Percentiles rank a stretch among this genome's conserved stretches.
phyloP scores from a whole-genome alignment of 2,329 filamentous ascomycete genomes.

The Aureobasidium lini region DNA sequence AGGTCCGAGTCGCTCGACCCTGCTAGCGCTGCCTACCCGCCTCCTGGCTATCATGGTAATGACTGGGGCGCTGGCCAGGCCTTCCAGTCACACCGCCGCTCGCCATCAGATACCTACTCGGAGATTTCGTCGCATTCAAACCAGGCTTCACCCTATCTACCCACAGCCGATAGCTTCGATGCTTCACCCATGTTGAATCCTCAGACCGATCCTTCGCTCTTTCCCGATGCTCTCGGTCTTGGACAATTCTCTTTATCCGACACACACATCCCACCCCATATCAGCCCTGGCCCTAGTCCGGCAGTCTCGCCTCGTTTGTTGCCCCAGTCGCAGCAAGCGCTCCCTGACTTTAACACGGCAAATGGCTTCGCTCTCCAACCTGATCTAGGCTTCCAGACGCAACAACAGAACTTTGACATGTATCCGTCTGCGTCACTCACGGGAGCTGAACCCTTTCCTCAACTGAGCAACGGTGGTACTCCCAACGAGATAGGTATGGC shows the following conservation, averaged over 20 bases:
- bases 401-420: constrained; percentile 33
- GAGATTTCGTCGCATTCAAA: constrained; percentile 72
- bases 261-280: constrained; percentile 40
- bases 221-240: constrained; percentile 70
- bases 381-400: constrained; percentile 37
- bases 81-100: constrained; percentile 76
- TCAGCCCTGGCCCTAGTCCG: constrained; percentile 62
- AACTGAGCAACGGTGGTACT: constrained; percentile 33
- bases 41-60: constrained; percentile 31
- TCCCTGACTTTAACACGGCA: constrained; percentile 41
- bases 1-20: constrained; percentile 51
- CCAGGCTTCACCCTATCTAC: constrained; percentile 74
- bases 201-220: constrained; percentile 62
- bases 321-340: constrained; percentile 58
- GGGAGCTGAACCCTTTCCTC: constrained; percentile 41
- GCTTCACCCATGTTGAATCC: constrained; percentile 75
- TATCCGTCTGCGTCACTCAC: constrained; percentile 32
- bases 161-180: constrained; percentile 73
- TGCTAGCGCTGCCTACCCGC: constrained; percentile 50
- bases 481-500: constrained; percentile 57
- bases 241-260: constrained; percentile 75
- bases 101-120: constrained; percentile 77
- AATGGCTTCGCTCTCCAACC: constrained; percentile 41
- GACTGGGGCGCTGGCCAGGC: constrained; percentile 53
- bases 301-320: constrained; percentile 59